Conservation (phyloP, 805 yeast species). For the Candida pseudoglaebosa region DNA sequence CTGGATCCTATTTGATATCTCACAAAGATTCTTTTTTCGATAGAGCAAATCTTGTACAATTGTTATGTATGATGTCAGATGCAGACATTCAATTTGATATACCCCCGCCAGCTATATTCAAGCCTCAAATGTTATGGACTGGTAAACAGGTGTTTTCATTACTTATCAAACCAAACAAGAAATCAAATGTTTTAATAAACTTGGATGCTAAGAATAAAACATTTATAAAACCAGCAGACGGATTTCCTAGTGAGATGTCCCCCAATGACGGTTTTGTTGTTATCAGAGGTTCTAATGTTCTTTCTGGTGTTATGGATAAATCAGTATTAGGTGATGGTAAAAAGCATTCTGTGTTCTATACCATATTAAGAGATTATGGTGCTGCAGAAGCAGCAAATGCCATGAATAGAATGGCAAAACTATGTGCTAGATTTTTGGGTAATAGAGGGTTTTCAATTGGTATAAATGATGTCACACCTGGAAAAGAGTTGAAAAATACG, state of each 20-base stretch:
- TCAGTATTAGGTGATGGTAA: constrained; percentile 96
- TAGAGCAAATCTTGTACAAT: constrained; percentile 75
- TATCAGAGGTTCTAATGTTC: constrained; percentile 81
- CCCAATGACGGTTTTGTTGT: constrained; percentile 94
- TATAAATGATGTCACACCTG: constrained; percentile 96
- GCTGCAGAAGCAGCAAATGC: constrained; percentile 92
- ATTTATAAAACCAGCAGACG: constrained; percentile 67
- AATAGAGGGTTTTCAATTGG: constrained; percentile 97
- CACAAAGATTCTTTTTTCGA: constrained; percentile 92
- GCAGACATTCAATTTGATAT: constrained; percentile 82
- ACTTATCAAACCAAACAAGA: constrained; percentile 75
- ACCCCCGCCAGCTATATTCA: constrained; percentile 92
- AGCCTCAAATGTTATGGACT: constrained; percentile 91
- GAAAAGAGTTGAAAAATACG: constrained; percentile 62
- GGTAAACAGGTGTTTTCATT: constrained; percentile 94
- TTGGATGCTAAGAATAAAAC: constrained; percentile 94
- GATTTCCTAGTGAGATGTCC: constrained; percentile 88
- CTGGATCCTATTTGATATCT: constrained; percentile 90
- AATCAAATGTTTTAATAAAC: constrained; percentile 79
- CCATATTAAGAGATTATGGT: constrained; percentile 94
- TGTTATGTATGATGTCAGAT: constrained; percentile 94
- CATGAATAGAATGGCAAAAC: constrained; percentile 98
- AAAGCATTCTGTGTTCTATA: constrained; percentile 92
- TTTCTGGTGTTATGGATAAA: constrained; percentile 96
- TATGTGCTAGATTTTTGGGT: constrained; percentile 93